Percentiles rank a stretch among this genome's conserved stretches.
phyloP scores from a whole-genome alignment of 495 filamentous ascomycete species.

The Hypoxylon cercidicola region DNA sequence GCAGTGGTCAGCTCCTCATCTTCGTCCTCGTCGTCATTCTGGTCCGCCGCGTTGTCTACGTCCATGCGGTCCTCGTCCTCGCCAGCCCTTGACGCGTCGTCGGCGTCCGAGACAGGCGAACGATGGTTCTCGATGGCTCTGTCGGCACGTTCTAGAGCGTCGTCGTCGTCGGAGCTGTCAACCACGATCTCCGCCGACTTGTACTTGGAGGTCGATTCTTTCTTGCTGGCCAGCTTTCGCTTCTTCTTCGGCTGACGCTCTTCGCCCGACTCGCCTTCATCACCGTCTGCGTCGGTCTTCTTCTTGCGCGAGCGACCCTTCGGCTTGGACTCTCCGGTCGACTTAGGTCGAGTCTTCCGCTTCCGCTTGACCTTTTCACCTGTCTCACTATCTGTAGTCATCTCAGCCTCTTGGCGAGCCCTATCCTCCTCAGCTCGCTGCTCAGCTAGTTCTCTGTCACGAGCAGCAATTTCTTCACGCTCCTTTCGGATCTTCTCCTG shows the following conservation, averaged over 20 bases:
- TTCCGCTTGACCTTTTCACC: slow-evolving; percentile 78
- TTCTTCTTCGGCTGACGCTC: slow-evolving; percentile 66
- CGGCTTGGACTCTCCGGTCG: slow-evolving; percentile 56
- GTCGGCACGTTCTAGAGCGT: slow-evolving; percentile 57
- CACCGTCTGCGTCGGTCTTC: slow-evolving; percentile 67
- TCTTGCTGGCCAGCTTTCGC: slow-evolving; percentile 68
- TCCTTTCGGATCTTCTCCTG: slow-evolving; percentile 84
- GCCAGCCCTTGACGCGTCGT: slow-evolving; percentile 40
- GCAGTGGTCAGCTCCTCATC: slow-evolving; percentile 52
- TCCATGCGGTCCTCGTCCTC: slow-evolving; percentile 48
- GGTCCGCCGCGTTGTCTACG: slow-evolving; percentile 47
- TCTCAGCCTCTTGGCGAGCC: slow-evolving; percentile 71
- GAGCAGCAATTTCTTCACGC: slow-evolving; percentile 78
- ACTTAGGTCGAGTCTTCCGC: slow-evolving; percentile 62
- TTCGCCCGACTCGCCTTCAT: slow-evolving; percentile 60
- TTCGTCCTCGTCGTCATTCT: slow-evolving; percentile 54
- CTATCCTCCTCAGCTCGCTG: slow-evolving; percentile 78
- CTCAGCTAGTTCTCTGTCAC: slow-evolving; percentile 75
- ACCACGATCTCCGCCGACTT: slow-evolving; percentile 85
- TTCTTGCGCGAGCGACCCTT: slow-evolving; percentile 69
- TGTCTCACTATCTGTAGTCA: slow-evolving; percentile 79
- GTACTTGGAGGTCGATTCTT: slow-evolving; percentile 69
- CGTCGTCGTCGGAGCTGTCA: slow-evolving; percentile 67
- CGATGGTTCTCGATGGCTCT: slow-evolving; percentile 46
- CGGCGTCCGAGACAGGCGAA: slow-evolving; percentile 41